These are phyloP conservation scores for Candida methanosorbosa DNA, from an alignment of 805 yeast species.

Conservation along the genomic window DNA sequence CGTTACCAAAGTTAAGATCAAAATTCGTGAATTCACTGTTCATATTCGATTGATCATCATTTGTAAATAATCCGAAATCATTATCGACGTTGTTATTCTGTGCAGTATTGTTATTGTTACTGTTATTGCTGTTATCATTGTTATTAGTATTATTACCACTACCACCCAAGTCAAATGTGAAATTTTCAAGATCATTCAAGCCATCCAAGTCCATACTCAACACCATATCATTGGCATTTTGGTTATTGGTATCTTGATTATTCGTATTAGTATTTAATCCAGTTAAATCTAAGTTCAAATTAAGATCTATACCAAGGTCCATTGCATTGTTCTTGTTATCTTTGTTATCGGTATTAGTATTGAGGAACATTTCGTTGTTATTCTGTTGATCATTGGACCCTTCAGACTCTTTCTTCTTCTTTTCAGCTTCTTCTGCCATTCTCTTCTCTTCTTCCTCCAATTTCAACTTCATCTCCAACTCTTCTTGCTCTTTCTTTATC, in stretches of 20 bases:
- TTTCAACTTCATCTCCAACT: constrained; percentile 8
- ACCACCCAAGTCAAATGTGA: neutral
- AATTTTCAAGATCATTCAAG: constrained; percentile 1
- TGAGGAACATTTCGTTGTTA: neutral
- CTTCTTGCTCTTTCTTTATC: constrained; percentile 12
- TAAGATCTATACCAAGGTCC: neutral
- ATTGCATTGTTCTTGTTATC: neutral
- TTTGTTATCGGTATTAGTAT: neutral
- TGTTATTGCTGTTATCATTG: neutral
- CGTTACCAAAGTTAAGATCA: neutral
- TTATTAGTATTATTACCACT: neutral
- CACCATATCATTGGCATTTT: neutral
- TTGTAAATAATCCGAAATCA: neutral
- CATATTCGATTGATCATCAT: neutral
- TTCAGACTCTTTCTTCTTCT: constrained; percentile 1
- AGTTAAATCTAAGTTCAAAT: neutral
- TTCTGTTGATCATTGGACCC: neutral
- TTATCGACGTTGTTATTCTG: neutral
- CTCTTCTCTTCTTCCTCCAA: constrained; percentile 1
- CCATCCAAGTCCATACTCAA: neutral
- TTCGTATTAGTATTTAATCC: neutral
- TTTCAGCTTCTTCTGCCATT: constrained; percentile 4
- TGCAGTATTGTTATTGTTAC: neutral
- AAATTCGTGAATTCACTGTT: neutral
- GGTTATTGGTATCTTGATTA: neutral